Evolutionary conservation across 352 stramenopile species (phyloP), one percentile per base, ranked within the genome.

Genomic region (Pythium diclinum): DNA sequence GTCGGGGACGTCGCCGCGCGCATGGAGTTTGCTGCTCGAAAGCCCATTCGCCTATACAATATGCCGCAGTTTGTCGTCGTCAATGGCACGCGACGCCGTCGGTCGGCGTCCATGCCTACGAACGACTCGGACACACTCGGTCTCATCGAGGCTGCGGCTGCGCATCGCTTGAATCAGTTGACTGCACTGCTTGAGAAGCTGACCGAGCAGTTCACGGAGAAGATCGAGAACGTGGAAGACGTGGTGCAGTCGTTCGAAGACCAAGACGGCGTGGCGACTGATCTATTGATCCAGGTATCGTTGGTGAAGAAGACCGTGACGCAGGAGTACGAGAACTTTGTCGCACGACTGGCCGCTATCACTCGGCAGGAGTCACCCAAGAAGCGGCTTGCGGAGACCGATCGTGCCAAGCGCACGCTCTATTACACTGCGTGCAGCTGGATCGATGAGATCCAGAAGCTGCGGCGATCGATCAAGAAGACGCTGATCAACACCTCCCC

Each of bases 341-440:
- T 72, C 17, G 34, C 80, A 53, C 79, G 76, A 49, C 62, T 94
- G 23, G 65, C 62, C n/a, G 55, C 67, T 33, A 63, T 91, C 25
- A 67, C 28, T 9, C 4, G 65, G 14, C 44, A 74, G 13, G 49
- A 77, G 3, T 59, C 65, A 1, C 65, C 69, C 3, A 70, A 76
- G 8, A 81, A 63, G 21, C 61, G 51, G 47, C 73, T 91, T 42
- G 73, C 65, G 0, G 65, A 77, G 16, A 86, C 74, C 17, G 81
- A 90, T 62, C 64, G 67, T 0, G 76, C 70, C 2, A 83, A 91
- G 23, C 81, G 81, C 0, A 68, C 71, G 10, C 44, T 93, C 33
- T 93, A 93, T 62, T 69, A 87, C 38, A 61, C 86, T 38, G 72
- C 75, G n/a, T 93, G 85, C 56, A 75, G 77, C 23, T 93, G 85